These are phyloP conservation scores for Funneliformis mosseae DNA, from an alignment of 192 early-diverging fungal genomes.

Conservation along the genomic window DNA sequence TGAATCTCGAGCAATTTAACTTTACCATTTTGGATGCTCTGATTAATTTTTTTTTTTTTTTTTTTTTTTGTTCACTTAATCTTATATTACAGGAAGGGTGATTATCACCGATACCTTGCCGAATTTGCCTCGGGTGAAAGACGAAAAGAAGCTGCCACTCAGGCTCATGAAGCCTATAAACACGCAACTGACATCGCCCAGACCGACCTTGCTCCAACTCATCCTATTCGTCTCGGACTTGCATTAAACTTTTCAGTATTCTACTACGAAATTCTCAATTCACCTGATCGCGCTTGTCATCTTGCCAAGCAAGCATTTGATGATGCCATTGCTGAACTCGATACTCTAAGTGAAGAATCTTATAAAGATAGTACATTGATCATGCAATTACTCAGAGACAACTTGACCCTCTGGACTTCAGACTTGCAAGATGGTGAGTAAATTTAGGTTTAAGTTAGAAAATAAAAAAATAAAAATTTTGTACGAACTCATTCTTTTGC, in stretches of 20 bases:
- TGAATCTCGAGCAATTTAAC: too few relatives aligned
- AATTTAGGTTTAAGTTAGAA: not conserved
- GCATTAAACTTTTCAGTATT: constrained; percentile 99
- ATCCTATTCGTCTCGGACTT: constrained; percentile 96
- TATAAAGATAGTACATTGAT: constrained; percentile 98
- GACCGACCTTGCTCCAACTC: constrained; percentile 78
- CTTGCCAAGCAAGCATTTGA: constrained; percentile 94
- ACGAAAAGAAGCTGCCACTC: constrained; percentile 75
- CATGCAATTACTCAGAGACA: constrained; percentile 97
- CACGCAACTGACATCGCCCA: constrained; percentile 88
- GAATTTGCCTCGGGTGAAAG: constrained; percentile 86
- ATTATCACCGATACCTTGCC: constrained; percentile 97
- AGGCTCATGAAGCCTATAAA: constrained; percentile 89
- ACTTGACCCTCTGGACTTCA: constrained; percentile 95
- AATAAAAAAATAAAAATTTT: too few relatives aligned
- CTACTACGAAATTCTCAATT: constrained; percentile 97
- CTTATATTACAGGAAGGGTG: constrained; percentile 72
- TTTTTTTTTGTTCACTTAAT: constrained; percentile 41
- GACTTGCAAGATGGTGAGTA: constrained; percentile 48
- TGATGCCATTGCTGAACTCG: constrained; percentile 93
- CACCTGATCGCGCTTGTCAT: constrained; percentile 90
- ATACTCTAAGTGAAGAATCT: constrained; percentile 89
- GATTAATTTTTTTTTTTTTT: not conserved
- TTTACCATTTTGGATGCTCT: too few relatives aligned
- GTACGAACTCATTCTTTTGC: not conserved